A percentile compares a stretch with the other conserved stretches of the same genome.
These are phyloP conservation scores for Ophiocordyceps australis DNA, from an alignment of 2,329 filamentous ascomycete species.

Conservation along the genomic window DNA sequence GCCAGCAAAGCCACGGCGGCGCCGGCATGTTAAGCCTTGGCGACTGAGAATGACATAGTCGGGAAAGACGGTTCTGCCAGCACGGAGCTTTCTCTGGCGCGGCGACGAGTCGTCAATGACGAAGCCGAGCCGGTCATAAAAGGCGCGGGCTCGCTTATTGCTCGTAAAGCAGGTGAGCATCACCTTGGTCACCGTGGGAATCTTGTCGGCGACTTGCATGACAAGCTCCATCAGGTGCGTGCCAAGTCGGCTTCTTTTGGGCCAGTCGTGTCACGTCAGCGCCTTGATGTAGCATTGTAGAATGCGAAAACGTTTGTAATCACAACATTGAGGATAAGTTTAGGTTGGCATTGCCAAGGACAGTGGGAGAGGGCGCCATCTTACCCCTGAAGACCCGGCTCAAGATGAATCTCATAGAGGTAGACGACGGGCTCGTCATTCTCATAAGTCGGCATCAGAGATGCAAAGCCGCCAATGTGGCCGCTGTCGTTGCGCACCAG, in stretches of 20 bases:
- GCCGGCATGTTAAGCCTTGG: no score
- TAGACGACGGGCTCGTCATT: slow-evolving; percentile 50
- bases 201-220: slow-evolving; percentile 30
- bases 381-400: slow-evolving; percentile 33
- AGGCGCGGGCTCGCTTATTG: slow-evolving; percentile 36
- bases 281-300: no score
- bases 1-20: no score
- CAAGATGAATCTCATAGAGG: slow-evolving; percentile 63
- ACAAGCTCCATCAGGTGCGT: slow-evolving; percentile 37
- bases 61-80: slow-evolving; percentile 30
- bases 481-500: slow-evolving; percentile 25
- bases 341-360: no score
- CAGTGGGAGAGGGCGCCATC: slow-evolving; percentile 5
- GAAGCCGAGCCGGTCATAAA: slow-evolving; percentile 46
- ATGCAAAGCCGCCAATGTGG: slow-evolving; percentile 35
- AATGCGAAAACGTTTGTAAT: no score
- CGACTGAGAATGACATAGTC: slow-evolving; percentile 46
- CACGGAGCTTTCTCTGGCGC: slow-evolving; percentile 28
- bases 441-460: slow-evolving; percentile 57
- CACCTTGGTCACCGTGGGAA: slow-evolving; percentile 39
- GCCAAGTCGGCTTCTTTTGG: slow-evolving; percentile 43
- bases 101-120: slow-evolving; percentile 36
- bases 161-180: slow-evolving; percentile 59
- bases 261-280: no score
- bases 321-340: no score